phyloP scores from a whole-genome alignment of 148 eudicot species.

The Arctostaphylos glauca region DNA sequence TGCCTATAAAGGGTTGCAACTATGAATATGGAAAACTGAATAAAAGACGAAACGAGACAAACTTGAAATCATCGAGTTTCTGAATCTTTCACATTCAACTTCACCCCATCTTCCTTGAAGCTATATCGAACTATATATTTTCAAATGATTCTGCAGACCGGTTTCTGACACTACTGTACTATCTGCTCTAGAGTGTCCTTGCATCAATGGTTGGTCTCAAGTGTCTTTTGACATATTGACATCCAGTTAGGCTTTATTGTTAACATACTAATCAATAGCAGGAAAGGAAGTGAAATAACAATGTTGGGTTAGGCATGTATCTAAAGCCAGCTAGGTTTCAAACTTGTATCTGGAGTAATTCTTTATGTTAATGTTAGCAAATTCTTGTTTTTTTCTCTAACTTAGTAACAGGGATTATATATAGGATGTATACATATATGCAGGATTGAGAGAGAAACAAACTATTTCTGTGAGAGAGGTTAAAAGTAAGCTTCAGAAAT shows the following conservation, averaged over 20 bases:
- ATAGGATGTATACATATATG: background rate
- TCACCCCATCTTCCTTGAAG: slow-evolving; percentile 1
- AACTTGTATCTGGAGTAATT: background rate
- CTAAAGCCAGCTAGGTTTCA: background rate
- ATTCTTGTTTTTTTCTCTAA: background rate
- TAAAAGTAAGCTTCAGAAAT: background rate
- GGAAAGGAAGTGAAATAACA: background rate
- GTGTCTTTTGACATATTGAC: no score
- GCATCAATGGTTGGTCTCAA: background rate
- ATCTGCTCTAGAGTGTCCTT: background rate
- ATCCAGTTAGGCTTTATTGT: no score
- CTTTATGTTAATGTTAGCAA: background rate
- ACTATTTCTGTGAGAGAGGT: background rate
- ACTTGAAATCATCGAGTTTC: background rate
- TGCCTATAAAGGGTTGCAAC: slow-evolving; percentile 10
- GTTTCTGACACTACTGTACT: background rate
- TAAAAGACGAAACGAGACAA: background rate
- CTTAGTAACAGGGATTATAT: background rate
- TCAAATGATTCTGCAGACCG: background rate
- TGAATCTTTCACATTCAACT: background rate
- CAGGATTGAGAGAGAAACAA: background rate
- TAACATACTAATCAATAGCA: background rate
- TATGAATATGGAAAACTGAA: slow-evolving; percentile 1
- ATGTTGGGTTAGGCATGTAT: background rate
- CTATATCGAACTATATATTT: background rate